Conservation (phyloP, 75 land plant genomes). For the Larix kaempferi region DNA sequence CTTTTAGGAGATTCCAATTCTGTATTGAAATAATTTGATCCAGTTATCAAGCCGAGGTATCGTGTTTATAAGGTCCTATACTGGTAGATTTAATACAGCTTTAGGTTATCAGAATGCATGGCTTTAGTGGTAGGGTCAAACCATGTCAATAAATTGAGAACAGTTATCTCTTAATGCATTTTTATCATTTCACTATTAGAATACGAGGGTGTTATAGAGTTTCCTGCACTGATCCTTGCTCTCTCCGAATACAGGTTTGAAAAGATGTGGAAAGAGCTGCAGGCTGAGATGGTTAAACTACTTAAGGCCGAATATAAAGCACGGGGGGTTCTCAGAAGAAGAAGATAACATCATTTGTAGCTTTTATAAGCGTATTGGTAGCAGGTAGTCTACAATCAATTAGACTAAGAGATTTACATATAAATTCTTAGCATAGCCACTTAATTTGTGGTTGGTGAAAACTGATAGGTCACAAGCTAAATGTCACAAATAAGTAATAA, state of each 20-base stretch:
- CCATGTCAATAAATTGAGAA: no score
- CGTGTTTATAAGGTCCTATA: not conserved
- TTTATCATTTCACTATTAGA: not conserved
- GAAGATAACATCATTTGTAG: conserved; percentile 58
- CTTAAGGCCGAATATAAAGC: conserved; percentile 61
- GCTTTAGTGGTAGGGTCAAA: not conserved
- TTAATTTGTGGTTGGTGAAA: no score
- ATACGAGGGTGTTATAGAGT: not conserved
- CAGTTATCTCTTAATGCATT: not conserved
- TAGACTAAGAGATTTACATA: not conserved
- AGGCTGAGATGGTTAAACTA: conserved; percentile 75
- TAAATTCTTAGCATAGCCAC: no score
- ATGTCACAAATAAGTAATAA: no score
- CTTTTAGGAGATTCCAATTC: no score
- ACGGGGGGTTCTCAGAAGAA: conserved; percentile 63
- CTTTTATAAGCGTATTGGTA: conserved; percentile 60
- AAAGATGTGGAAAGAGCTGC: conserved; percentile 81
- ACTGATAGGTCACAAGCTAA: no score
- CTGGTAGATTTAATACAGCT: not conserved
- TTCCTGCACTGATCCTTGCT: not conserved
- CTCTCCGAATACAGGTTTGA: conserved; percentile 31
- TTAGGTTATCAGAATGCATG: not conserved
- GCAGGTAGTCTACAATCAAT: conserved; percentile 33
- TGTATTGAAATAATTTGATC: no score
- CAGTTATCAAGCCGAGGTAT: not conserved